Conservation (phyloP, 139 green algal genomes). For the Closterium sp. region DNA sequence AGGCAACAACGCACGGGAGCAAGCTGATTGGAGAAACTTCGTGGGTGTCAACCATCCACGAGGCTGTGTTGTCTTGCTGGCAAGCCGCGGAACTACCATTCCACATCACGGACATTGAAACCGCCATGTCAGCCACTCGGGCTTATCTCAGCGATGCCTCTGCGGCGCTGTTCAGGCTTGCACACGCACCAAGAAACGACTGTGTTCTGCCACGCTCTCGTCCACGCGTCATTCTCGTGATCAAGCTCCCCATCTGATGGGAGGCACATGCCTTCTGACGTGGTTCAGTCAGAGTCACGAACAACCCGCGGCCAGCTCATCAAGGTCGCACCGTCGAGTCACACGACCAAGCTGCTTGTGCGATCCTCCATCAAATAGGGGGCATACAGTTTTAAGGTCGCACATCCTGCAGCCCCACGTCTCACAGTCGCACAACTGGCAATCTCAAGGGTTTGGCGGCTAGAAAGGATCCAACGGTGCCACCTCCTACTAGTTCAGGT, state of each 20-base stretch:
- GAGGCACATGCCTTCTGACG: neutral
- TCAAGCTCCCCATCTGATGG: neutral
- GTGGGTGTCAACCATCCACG: neutral
- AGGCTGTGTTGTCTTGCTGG: neutral
- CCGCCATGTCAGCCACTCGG: neutral
- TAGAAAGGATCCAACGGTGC: neutral
- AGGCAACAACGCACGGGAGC: neutral
- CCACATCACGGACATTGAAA: neutral
- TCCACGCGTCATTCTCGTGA: neutral
- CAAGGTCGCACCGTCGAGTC: neutral
- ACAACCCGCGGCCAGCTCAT: neutral
- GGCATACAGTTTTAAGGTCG: neutral
- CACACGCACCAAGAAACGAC: neutral
- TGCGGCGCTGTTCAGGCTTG: neutral
- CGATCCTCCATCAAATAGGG: too few relatives aligned
- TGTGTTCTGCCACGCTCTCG: neutral
- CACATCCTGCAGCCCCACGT: neutral
- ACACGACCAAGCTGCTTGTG: neutral
- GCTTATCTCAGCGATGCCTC: neutral
- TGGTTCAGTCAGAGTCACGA: neutral
- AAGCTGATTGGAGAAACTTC: neutral
- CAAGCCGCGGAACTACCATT: neutral
- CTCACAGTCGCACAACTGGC: too few relatives aligned
- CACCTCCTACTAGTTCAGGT: too few relatives aligned
- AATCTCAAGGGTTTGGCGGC: neutral